phyloP scores from a whole-genome alignment of 768 basidiomycete species.

The Termitomyces eurrhizus region DNA sequence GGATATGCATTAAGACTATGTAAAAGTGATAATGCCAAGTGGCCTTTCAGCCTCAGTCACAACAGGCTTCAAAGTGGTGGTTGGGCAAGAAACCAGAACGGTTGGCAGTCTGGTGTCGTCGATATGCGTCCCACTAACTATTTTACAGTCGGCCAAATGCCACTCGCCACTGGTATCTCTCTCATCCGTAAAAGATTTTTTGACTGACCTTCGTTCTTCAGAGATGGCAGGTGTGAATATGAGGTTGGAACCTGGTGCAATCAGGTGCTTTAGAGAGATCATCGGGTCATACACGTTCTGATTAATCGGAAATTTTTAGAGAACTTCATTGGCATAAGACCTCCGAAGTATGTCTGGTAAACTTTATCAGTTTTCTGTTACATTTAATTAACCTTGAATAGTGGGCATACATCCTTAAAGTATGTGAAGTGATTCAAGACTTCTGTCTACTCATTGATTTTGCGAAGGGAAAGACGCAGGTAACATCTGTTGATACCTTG shows the following conservation, averaged over 20 bases:
- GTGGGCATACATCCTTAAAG: conserved; percentile 53
- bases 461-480: conserved; percentile 40
- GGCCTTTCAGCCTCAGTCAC: conserved; percentile 53
- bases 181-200: background rate
- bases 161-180: conserved; percentile 40
- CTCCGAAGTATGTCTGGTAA: conserved; percentile 31
- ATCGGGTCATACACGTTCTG: background rate
- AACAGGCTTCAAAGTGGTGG: conserved; percentile 56
- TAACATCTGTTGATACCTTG: conserved; percentile 43
- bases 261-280: conserved; percentile 28
- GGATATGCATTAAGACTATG: background rate
- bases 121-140: background rate
- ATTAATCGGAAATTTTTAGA: conserved; percentile 17
- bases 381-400: conserved; percentile 15
- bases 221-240: conserved; percentile 50
- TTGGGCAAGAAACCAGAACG: conserved; percentile 56
- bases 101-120: conserved; percentile 23
- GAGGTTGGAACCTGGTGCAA: conserved; percentile 46
- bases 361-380: background rate
- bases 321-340: conserved; percentile 56
- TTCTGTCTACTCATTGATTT: background rate
- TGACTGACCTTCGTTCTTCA: conserved; percentile 3
- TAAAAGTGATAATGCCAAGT: conserved; percentile 45
- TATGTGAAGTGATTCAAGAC: conserved; percentile 1
- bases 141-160: conserved; percentile 39